phyloP scores from a whole-genome alignment of 805 yeast species.

The Candida ascalaphidarum region DNA sequence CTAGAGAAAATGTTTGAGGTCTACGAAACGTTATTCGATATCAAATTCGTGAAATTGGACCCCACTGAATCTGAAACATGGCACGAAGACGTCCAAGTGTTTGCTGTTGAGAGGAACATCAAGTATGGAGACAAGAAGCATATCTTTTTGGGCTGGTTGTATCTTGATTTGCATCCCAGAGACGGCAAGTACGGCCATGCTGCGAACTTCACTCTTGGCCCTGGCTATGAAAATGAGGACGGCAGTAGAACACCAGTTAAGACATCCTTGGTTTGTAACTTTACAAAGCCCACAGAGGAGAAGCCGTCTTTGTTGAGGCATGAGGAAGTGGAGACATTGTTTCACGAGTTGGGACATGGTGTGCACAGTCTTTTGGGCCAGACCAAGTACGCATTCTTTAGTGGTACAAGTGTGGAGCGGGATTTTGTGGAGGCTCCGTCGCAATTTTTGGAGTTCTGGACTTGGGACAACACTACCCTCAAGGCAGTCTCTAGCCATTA shows the following conservation, averaged over 20 bases:
- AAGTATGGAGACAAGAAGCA: slow-evolving; percentile 26
- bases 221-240: slow-evolving; percentile 45
- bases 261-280: slow-evolving; percentile 77
- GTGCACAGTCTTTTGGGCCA: slow-evolving; percentile 69
- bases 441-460: slow-evolving; percentile 83
- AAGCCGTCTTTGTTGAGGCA: slow-evolving; percentile 75
- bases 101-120: slow-evolving; percentile 61
- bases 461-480: slow-evolving; percentile 64
- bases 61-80: slow-evolving; percentile 39
- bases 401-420: slow-evolving; percentile 71
- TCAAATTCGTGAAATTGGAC: slow-evolving; percentile 52
- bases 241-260: slow-evolving; percentile 46
- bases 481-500: slow-evolving; percentile 59
- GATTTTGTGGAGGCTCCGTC: slow-evolving; percentile 92
- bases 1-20: slow-evolving; percentile 61
- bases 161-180: slow-evolving; percentile 78
- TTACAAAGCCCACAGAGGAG: slow-evolving; percentile 60
- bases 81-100: slow-evolving; percentile 74
- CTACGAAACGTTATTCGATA: slow-evolving; percentile 60
- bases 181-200: slow-evolving; percentile 87
- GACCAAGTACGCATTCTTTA: slow-evolving; percentile 58
- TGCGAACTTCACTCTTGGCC: slow-evolving; percentile 64
- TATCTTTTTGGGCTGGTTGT: slow-evolving; percentile 68
- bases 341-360: slow-evolving; percentile 89
- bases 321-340: slow-evolving; percentile 71